Conservation (phyloP, 352 stramenopile species). For the Globisporangium middletonii region DNA sequence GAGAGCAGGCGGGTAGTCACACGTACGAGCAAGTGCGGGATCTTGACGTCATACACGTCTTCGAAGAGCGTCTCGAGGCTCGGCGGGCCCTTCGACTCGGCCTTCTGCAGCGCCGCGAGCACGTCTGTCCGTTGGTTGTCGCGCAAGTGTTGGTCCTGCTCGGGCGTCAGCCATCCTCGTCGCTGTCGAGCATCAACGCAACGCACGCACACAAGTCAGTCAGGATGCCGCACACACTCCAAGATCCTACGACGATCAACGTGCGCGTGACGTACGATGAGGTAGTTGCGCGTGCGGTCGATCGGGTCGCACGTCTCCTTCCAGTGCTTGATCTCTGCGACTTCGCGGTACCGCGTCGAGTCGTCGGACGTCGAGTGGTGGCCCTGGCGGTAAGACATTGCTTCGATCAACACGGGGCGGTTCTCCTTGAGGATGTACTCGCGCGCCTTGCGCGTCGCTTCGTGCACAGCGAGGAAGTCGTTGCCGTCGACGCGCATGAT, state of each 20-base stretch:
- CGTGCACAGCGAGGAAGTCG: constrained; percentile 95
- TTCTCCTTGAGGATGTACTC: constrained; percentile 88
- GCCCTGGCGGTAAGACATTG: constrained; percentile 97
- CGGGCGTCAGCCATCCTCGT: constrained; percentile 85
- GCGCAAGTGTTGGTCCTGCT: constrained; percentile 74
- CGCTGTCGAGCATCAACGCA: constrained; percentile 16
- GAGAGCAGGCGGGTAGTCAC: too few relatives aligned
- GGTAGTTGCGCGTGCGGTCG: constrained; percentile 87
- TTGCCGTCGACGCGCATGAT: constrained; percentile 98
- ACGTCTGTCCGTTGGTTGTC: constrained; percentile 88
- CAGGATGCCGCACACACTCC: background rate
- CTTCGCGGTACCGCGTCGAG: constrained; percentile 92
- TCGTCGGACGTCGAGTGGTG: constrained; percentile 99
- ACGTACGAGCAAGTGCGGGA: constrained; percentile 85
- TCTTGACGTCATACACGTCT: constrained; percentile 96
- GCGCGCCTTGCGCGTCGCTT: constrained; percentile 87
- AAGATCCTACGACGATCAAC: background rate
- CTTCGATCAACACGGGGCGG: constrained; percentile 94
- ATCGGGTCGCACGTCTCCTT: constrained; percentile 89
- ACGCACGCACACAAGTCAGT: background rate
- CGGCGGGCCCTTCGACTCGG: constrained; percentile 89
- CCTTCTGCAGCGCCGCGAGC: constrained; percentile 75
- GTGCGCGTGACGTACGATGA: constrained; percentile 47
- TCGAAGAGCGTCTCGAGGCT: constrained; percentile 92
- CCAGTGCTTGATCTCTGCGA: constrained; percentile 92